Evolutionary conservation across 192 early-diverging fungal species (phyloP), one percentile per base, ranked within the genome.

Genomic region (Backusella australiensis): DNA sequence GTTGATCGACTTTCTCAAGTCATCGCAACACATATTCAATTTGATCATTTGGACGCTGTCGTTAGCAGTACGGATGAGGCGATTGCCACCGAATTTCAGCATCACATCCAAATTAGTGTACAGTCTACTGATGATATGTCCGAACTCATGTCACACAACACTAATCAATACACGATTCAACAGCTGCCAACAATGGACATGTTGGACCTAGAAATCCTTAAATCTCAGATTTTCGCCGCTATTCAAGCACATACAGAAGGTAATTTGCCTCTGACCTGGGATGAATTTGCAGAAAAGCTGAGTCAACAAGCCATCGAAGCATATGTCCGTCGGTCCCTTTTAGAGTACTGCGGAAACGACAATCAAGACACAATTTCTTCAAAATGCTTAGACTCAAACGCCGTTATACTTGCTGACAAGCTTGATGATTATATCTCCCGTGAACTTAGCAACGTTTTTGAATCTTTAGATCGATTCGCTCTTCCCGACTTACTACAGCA

Each of bases 11-110:
- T 79, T 52, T 35, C 56, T 32, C 67, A 79, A 29, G 67, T 70
- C 26, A 70, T 79, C 19, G 36, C 78, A 2, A 79, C 78, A 11
- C 78, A 79, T 65, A 66, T 73, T 49, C 66, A 79, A 34, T 79
- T 74, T 70, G 78, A 79, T 3, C 78, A 79, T 71, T 68, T 79
- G 11, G 78, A 79, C 59, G 67, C 72, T 21, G 73, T 79, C 14
- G 34, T 70, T 19, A 69, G 41, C 23, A 21, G 34, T 12, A 79
- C 67, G 23, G 67, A 74, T 44, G 46, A 75, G 44, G 67, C 63
- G 26, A 79, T 74, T 15, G 67, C 72, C 8, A 34, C 36, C 12
- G 67, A 74, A 39, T 56, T 79, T 21, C 78, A 79, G 46, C 72
- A 75, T 19, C 78, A 79, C 21, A 56, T 79, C 41, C 66, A 75